Conservation (phyloP, 768 basidiomycete species). For the Mycena pura region DNA sequence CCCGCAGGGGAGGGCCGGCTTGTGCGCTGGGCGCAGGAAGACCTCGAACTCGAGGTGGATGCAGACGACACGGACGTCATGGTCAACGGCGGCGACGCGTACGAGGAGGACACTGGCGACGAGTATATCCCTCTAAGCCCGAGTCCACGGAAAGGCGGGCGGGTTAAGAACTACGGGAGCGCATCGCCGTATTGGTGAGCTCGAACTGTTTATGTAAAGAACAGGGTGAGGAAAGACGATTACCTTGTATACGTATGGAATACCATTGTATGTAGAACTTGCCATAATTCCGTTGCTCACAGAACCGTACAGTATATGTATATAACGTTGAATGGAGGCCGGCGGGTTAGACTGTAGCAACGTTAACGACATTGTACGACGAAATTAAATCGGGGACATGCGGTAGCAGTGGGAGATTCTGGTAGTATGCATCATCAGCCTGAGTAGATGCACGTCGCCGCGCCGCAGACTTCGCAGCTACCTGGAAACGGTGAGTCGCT, state of each 20-base stretch:
- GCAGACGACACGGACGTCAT: conserved; percentile 52
- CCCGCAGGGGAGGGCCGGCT: conserved; percentile 45
- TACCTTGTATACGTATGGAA: background rate
- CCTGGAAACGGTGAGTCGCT: too few relatives aligned
- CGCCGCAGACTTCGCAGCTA: too few relatives aligned
- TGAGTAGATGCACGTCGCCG: too few relatives aligned
- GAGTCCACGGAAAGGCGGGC: conserved; percentile 30
- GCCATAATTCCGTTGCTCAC: too few relatives aligned
- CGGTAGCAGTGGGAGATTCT: too few relatives aligned
- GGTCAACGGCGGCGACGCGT: conserved; percentile 47
- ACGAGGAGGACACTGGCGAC: conserved; percentile 39
- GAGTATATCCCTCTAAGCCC: conserved; percentile 56
- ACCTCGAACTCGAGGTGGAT: conserved; percentile 49
- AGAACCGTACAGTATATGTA: too few relatives aligned
- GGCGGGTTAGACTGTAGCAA: too few relatives aligned
- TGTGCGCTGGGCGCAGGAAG: conserved; percentile 56
- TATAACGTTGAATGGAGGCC: too few relatives aligned
- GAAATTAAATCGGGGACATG: too few relatives aligned
- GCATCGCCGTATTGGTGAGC: conserved; percentile 25
- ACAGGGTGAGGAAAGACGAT: background rate
- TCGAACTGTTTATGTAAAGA: background rate
- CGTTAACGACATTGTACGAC: too few relatives aligned
- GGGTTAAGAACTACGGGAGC: conserved; percentile 24
- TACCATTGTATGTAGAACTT: conserved; percentile 5
- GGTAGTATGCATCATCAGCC: too few relatives aligned